Evolutionary conservation across 495 filamentous ascomycete species (phyloP).

Genomic region (Venustampulla echinocandica): DNA sequence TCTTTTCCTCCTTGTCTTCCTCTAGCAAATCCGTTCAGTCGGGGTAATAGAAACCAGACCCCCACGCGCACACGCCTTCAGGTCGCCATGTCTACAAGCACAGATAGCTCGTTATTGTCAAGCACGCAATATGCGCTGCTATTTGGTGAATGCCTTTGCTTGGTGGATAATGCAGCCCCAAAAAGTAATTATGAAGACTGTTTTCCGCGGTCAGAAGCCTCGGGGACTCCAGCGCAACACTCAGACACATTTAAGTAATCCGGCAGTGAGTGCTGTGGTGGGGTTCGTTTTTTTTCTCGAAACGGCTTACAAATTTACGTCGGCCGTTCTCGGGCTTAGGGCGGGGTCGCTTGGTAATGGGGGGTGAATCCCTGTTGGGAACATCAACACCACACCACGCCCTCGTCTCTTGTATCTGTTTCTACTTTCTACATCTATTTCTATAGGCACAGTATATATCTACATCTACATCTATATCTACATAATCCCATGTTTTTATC

Average conservation of each 20-base stretch:
- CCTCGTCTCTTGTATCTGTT: not conserved
- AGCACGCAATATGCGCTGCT: conserved; percentile 5
- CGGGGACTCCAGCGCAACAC: too few species aligned
- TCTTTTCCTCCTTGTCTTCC: not conserved
- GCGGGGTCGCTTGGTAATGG: not conserved
- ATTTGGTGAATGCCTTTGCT: not conserved
- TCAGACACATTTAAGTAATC: too few species aligned
- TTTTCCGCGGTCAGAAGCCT: not conserved
- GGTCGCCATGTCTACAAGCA: conserved; percentile 9
- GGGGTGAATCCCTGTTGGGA: conserved; percentile 2
- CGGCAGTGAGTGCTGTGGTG: not conserved
- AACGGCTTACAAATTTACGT: not conserved
- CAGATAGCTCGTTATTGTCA: not conserved
- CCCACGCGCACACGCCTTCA: conserved; percentile 10
- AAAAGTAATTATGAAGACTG: conserved; percentile 1
- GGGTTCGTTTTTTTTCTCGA: not conserved
- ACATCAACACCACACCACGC: conserved; percentile 7
- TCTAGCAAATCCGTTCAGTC: not conserved
- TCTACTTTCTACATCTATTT: not conserved
- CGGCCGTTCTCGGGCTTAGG: not conserved
- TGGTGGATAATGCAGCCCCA: not conserved
- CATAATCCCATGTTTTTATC: not conserved
- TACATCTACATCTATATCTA: not conserved
- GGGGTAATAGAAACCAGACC: too few species aligned
- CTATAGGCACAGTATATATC: not conserved